These are phyloP conservation scores for Hygrocybe coccinea DNA, from an alignment of 768 basidiomycete genomes.

Conservation along the genomic window DNA sequence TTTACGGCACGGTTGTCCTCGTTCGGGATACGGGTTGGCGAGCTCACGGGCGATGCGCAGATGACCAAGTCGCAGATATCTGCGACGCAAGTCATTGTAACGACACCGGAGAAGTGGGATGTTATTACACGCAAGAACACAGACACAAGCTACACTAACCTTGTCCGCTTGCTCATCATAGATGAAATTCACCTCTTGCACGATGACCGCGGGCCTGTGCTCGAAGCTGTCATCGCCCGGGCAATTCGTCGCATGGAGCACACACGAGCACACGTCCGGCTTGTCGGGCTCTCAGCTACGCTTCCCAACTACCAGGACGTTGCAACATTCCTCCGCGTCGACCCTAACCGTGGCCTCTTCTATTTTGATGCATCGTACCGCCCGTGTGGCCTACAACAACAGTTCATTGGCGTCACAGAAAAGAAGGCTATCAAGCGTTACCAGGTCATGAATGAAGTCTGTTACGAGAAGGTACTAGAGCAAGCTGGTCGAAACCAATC, in stretches of 20 bases:
- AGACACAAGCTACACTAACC: slow-evolving; percentile 89
- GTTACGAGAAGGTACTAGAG: slow-evolving; percentile 97
- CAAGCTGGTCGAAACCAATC: slow-evolving; percentile 86
- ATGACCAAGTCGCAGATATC: slow-evolving; percentile 97
- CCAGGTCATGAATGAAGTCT: slow-evolving; percentile 97
- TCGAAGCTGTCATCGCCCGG: slow-evolving; percentile 86
- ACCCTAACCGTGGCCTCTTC: slow-evolving; percentile 87
- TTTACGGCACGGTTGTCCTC: slow-evolving; percentile 69
- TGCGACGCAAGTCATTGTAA: slow-evolving; percentile 97
- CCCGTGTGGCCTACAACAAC: slow-evolving; percentile 92
- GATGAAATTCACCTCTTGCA: slow-evolving; percentile 98
- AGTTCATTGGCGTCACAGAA: slow-evolving; percentile 96
- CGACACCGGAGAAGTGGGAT: slow-evolving; percentile 99
- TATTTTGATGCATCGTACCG: slow-evolving; percentile 95
- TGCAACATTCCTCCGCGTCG: slow-evolving; percentile 93
- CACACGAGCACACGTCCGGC: slow-evolving; percentile 85
- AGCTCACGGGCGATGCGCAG: slow-evolving; percentile 95
- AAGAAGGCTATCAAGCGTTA: slow-evolving; percentile 99
- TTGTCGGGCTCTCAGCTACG: slow-evolving; percentile 94
- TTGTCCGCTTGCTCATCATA: slow-evolving; percentile 93
- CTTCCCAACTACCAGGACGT: slow-evolving; percentile 99
- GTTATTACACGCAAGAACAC: slow-evolving; percentile 98
- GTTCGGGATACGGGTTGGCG: slow-evolving; percentile 80
- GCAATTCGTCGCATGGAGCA: slow-evolving; percentile 94
- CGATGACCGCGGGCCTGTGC: slow-evolving; percentile 95